Base-by-base conservation (phyloP, 345 rosid species). In the Boechera stricta region DNA sequence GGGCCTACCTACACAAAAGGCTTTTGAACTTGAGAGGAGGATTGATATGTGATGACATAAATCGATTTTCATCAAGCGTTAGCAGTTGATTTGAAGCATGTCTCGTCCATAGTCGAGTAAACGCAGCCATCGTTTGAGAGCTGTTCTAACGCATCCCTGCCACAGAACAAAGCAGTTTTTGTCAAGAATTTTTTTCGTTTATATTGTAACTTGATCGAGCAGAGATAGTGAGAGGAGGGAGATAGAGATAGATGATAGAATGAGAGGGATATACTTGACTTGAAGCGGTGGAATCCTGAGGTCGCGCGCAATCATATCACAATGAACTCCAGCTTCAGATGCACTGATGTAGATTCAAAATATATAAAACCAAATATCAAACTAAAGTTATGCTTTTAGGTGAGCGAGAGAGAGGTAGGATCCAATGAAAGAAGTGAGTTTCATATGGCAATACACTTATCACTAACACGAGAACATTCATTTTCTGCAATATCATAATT, bases 101-200 rank as follows among this genome's bases (percentile, higher is more conserved):
- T 68, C 38, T 94, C 98, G 21, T 92, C 91, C 5, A 67, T 81
- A 0, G 91, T 84, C 0, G 96, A 79, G 86, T 95, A 92, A 64
- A 92, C 80, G 6, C 79, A 62, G 60, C 97, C 93, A 59, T 88
- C 91, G 13, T 75, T 82, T 11, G 79, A 82, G 41, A 92, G 93
- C 54, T 28, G 78, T 44, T 80, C 88, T 24, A 90, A 69, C 41
- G 84, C 92, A 51, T 85, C 86, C 96, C 98, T 92, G 94, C 79
- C 77, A 76, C 35, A 76, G 4, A 62, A 55, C 54, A 67, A 49
- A 72, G 1, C 24, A 36, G 6, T 71, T 47, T 21, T 73, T 18
- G 58, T 55, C 71, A 45, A 81, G 15, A 60, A 9, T 0, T 2
- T 61, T 44, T 1, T 26, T 11, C 5, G 28, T 57, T 58, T 8